Evolutionary conservation across 164 flowering plant species (phyloP), one percentile per base, ranked within the genome.

Genomic region (Macadamia tetraphylla): DNA sequence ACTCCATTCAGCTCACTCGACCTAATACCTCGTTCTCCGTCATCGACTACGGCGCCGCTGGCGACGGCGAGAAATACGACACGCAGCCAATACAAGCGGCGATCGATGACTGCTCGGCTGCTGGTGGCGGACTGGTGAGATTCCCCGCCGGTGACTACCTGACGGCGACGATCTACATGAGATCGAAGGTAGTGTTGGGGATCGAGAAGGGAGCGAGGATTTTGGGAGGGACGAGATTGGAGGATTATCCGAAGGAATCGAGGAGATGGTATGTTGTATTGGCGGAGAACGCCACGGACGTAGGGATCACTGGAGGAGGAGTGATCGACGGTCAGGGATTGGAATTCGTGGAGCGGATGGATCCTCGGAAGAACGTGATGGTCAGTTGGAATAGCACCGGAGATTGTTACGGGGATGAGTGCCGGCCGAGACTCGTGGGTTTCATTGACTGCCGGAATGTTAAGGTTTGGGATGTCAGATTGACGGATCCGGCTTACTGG

Each of bases 331-430:
- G 98, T 1, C 95, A 89, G 74, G 91, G 94, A 18, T 40, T 72
- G 80, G 58, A 77, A 78, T 92, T 91, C 67, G 94, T 90, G 73
- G 63, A 66, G 82, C 77, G 78, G 64, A 67, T 76, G 40, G 86
- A 88, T 55, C 80, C 80, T 74, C 76, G 69, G 85, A 92, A 90
- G 85, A 92, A 90, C 71, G 94, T 94, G 81, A 94, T 92, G 97
- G 91, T 87, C 78, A 94, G 98, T 55, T 94, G 98, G 98, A 94
- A 94, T 53, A 42, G 35, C 42, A 94, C 92, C 5, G 95, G 98
- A 0, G 82, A 75, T 48, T 94, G 97, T 69, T 66, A 43, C 14
- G 99, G 95, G 3, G 97, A 94, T 46, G 96, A 94, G 86, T 94
- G 99, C 71, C 66, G 98, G 74, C 98, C 98, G 3, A 78, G 97